phyloP scores from a whole-genome alignment of 768 basidiomycete species.

The Suillus decipiens region DNA sequence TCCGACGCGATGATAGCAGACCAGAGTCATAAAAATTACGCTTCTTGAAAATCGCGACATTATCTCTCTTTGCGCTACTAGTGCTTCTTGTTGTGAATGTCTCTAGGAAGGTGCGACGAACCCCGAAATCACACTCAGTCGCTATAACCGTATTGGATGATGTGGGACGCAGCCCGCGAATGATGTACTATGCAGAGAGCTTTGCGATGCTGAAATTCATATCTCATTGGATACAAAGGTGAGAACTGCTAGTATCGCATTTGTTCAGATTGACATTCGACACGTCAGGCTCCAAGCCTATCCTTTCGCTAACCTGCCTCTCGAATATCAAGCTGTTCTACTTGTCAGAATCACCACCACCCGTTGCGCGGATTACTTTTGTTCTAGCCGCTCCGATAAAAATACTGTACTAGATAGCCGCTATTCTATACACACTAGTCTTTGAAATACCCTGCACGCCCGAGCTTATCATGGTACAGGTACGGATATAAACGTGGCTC shows the following conservation, averaged over 20 bases:
- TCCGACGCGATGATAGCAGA: constrained; percentile 11
- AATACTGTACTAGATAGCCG: constrained; percentile 65
- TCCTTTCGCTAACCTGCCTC: constrained; percentile 67
- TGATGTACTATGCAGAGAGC: constrained; percentile 98
- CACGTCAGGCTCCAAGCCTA: constrained; percentile 70
- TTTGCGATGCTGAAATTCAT: constrained; percentile 78
- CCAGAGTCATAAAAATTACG: background rate
- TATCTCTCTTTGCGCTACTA: constrained; percentile 18
- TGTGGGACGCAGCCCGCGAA: constrained; percentile 92
- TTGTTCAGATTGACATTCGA: constrained; percentile 9
- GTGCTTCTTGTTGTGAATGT: constrained; percentile 15
- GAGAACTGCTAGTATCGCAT: constrained; percentile 19
- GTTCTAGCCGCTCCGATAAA: constrained; percentile 79
- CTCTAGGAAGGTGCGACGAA: constrained; percentile 21
- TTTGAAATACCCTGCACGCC: constrained; percentile 65
- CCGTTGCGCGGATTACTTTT: constrained; percentile 59
- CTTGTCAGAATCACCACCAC: constrained; percentile 62
- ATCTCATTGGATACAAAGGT: constrained; percentile 88
- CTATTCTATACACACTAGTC: constrained; percentile 63
- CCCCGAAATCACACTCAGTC: constrained; percentile 60
- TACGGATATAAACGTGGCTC: constrained; percentile 34
- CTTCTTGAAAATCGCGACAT: constrained; percentile 11
- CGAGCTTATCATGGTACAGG: constrained; percentile 89
- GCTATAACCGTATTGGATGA: constrained; percentile 93
- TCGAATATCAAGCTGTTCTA: constrained; percentile 67